Conservation (phyloP, 129 eudicot genomes). For the Pseudognaphalium luteoalbum region DNA sequence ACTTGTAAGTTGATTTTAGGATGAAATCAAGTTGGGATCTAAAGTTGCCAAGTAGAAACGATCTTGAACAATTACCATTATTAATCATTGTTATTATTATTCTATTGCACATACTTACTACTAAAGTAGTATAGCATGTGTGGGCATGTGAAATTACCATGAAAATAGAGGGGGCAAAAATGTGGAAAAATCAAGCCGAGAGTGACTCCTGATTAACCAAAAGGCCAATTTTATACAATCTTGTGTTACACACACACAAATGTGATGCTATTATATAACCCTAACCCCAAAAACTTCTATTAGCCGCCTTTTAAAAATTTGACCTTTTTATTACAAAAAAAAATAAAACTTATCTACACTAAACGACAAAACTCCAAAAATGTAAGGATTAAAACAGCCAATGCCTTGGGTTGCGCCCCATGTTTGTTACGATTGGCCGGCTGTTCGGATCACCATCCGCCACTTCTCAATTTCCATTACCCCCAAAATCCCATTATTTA, state of each 20-base stretch:
- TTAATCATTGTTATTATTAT: no score
- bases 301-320: neutral
- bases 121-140: neutral
- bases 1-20: no score
- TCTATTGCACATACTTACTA: no score
- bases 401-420: neutral
- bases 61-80: no score
- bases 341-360: neutral
- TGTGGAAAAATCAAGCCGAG: slow-evolving; percentile 8
- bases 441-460: slow-evolving; percentile 27
- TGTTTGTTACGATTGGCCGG: slow-evolving; percentile 21
- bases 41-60: no score
- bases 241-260: neutral
- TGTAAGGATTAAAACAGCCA: neutral
- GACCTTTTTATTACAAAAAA: neutral
- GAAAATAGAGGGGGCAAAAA: neutral
- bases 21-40: no score
- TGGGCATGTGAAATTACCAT: neutral
- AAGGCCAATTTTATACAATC: slow-evolving; percentile 10
- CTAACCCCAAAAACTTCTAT: slow-evolving; percentile 1
- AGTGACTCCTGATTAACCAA: slow-evolving; percentile 28
- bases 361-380: slow-evolving; percentile 5
- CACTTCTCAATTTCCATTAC: slow-evolving; percentile 8
- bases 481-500: slow-evolving; percentile 8
- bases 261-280: slow-evolving; percentile 14